These are phyloP conservation scores for Ballota nigra DNA, from an alignment of 257 asterid genomes.

Conservation along the genomic window DNA sequence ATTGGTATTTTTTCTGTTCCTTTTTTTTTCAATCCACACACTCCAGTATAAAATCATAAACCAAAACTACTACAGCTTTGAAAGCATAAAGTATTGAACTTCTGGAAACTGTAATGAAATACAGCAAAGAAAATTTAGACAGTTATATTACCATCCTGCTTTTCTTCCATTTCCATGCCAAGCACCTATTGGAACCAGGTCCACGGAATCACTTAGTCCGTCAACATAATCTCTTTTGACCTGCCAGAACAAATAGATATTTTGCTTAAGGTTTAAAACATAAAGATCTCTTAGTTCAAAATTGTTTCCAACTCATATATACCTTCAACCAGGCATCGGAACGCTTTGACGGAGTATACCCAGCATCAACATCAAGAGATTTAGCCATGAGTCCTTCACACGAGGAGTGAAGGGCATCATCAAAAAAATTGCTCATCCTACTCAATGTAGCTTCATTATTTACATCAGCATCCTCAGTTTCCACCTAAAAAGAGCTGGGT, in stretches of 20 bases:
- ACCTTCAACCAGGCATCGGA: conserved; percentile 97
- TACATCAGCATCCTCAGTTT: conserved; percentile 52
- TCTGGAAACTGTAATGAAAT: not conserved
- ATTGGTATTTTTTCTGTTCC: not conserved
- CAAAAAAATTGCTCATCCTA: conserved; percentile 64
- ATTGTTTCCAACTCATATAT: conserved; percentile 17
- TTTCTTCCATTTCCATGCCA: conserved; percentile 97
- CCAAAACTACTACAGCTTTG: not conserved
- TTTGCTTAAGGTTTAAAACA: conserved; percentile 8
- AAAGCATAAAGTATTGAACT: not conserved
- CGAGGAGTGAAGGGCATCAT: conserved; percentile 61
- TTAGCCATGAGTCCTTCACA: conserved; percentile 96
- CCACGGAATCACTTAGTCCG: conserved; percentile 82
- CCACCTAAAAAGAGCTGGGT: conserved; percentile 55
- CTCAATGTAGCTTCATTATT: conserved; percentile 57
- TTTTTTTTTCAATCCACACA: not conserved
- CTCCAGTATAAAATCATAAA: not conserved
- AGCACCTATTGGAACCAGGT: conserved; percentile 93
- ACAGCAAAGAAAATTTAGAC: conserved; percentile 1
- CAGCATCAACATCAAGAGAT: conserved; percentile 75
- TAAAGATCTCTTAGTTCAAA: conserved; percentile 11
- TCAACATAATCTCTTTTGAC: conserved; percentile 86
- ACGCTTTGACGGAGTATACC: conserved; percentile 86
- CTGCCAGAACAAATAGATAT: conserved; percentile 37
- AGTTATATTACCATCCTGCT: conserved; percentile 75